phyloP scores from a whole-genome alignment of 2,329 filamentous ascomycete genomes.

The Seiridium unicorne region DNA sequence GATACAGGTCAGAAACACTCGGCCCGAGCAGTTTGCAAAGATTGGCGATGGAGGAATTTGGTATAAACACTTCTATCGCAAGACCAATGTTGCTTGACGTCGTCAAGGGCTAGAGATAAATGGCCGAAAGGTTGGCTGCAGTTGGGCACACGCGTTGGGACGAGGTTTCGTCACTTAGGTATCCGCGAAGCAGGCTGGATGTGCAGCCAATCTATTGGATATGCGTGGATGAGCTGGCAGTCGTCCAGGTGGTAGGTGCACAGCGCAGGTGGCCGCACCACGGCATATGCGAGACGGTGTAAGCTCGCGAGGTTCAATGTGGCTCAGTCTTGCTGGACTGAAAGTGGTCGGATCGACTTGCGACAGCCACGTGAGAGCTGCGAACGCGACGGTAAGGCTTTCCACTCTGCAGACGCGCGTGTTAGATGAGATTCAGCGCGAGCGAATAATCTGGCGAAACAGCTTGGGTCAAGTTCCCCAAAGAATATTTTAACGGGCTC shows the following conservation, averaged over 20 bases:
- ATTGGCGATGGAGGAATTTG: constrained; percentile 6
- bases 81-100: constrained; percentile 16
- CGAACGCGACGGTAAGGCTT: constrained; percentile 22
- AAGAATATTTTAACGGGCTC: constrained; percentile 27
- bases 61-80: constrained; percentile 1
- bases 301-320: constrained; percentile 35
- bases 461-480: constrained; percentile 27
- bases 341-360: constrained; percentile 24
- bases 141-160: constrained; percentile 45
- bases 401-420: constrained; percentile 19
- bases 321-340: constrained; percentile 26
- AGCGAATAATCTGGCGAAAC: constrained; percentile 32
- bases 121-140: constrained; percentile 35
- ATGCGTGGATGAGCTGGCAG: constrained; percentile 63
- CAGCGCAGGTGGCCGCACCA: constrained; percentile 52
- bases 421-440: constrained; percentile 25
- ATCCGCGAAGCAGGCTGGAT: constrained; percentile 42
- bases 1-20: constrained; percentile 22
- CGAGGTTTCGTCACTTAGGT: constrained; percentile 40
- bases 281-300: constrained; percentile 59
- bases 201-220: constrained; percentile 55
- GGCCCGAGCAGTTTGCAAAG: constrained; percentile 20
- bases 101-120: constrained; percentile 22
- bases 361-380: constrained; percentile 22
- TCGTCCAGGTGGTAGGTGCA: constrained; percentile 48